Percentiles rank a stretch among this genome's conserved stretches.
phyloP scores from a whole-genome alignment of 225 moss, liverwort and hornwort species.

The Pleurozium schreberi region DNA sequence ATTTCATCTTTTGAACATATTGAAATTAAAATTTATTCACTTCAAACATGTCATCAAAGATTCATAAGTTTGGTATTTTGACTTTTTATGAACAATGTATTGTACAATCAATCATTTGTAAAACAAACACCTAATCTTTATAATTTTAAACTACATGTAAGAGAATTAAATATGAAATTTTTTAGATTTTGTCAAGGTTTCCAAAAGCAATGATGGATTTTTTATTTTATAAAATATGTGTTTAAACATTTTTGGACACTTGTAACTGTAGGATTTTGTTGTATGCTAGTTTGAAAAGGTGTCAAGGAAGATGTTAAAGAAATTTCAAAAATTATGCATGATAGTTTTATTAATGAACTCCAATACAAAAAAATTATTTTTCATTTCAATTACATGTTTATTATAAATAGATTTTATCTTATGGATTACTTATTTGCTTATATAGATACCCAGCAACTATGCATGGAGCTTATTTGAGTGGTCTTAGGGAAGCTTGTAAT shows the following conservation, averaged over 20 bases:
- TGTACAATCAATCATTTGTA: neutral
- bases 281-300: no score
- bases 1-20: neutral
- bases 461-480: constrained; percentile 44
- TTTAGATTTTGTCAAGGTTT: neutral
- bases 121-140: no score
- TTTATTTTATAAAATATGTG: neutral
- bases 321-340: no score
- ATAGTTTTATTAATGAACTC: neutral
- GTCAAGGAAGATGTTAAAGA: no score
- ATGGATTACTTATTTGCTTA: neutral
- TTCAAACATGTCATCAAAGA: neutral
- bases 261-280: no score
- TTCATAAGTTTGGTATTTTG: neutral
- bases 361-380: no score
- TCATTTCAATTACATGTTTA: neutral
- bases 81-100: neutral
- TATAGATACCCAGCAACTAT: constrained; percentile 28
- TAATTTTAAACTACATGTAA: no score
- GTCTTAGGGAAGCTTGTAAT: constrained; percentile 27
- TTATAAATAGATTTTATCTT: neutral
- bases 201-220: neutral
- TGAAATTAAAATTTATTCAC: no score
- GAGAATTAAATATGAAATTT: neutral
- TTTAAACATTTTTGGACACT: no score